Percentiles rank a stretch among this genome's conserved stretches.
These are phyloP conservation scores for Phytopythium cucurbitacearum DNA, from an alignment of 352 stramenopile species.

Conservation along the genomic window DNA sequence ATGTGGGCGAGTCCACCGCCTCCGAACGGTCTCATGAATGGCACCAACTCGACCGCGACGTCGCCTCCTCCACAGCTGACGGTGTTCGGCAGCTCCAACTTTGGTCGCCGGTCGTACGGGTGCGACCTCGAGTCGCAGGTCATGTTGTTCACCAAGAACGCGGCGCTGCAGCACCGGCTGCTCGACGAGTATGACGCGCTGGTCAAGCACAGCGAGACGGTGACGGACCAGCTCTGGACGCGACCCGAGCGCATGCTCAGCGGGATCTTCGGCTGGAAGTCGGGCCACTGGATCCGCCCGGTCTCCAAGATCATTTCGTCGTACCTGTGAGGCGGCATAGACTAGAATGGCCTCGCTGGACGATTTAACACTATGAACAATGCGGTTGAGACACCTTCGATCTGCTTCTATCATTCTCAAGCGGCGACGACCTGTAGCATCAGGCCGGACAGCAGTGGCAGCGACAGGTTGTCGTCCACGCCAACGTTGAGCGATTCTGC, in stretches of 20 bases:
- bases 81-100: slow-evolving; percentile 77
- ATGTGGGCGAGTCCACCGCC: slow-evolving; percentile 63
- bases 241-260: slow-evolving; percentile 51
- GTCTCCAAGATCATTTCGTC: slow-evolving; percentile 59
- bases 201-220: slow-evolving; percentile 36
- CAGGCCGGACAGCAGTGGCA: slow-evolving; percentile 36
- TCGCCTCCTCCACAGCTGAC: slow-evolving; percentile 31
- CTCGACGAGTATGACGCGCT: slow-evolving; percentile 52
- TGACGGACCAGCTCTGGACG: slow-evolving; percentile 61
- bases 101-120: slow-evolving; percentile 70
- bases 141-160: slow-evolving; percentile 52
- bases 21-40: no score
- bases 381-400: not conserved
- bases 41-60: no score
- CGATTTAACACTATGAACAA: not conserved
- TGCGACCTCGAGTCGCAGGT: slow-evolving; percentile 76
- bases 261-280: slow-evolving; percentile 65
- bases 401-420: no score
- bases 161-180: slow-evolving; percentile 39
- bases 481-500: slow-evolving; percentile 41
- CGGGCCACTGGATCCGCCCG: slow-evolving; percentile 72
- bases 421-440: slow-evolving; percentile 22
- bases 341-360: not conserved
- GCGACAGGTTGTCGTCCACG: slow-evolving; percentile 55
- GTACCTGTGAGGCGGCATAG: slow-evolving; percentile 30